Percentiles rank a stretch among this genome's conserved stretches.
Conservation (phyloP, 2,329 filamentous ascomycete genomes). For the Clonostachys sp. region DNA sequence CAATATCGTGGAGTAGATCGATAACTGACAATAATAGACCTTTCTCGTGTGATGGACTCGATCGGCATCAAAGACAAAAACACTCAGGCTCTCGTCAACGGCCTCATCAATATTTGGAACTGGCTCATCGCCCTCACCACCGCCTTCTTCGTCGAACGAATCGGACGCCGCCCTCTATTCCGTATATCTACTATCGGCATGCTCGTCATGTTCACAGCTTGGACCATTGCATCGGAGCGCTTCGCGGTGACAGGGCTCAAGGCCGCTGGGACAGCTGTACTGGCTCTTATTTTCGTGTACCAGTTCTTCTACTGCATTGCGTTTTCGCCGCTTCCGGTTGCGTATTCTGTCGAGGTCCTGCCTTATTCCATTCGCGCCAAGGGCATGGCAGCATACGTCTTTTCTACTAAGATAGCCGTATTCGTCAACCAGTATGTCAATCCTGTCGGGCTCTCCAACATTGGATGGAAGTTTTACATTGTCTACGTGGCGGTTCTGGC, state of each 20-base stretch:
- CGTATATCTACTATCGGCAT: constrained; percentile 18
- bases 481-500: constrained; percentile 44
- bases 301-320: constrained; percentile 47
- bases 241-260: constrained; percentile 18
- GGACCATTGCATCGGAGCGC: constrained; percentile 24
- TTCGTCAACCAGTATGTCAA: constrained; percentile 34
- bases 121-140: constrained; percentile 14
- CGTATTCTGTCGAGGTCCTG: constrained; percentile 49
- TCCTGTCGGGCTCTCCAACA: constrained; percentile 43
- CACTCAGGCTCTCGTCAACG: constrained; percentile 17
- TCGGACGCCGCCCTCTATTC: constrained; percentile 23
- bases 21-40: constrained; percentile 11
- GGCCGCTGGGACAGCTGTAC: constrained; percentile 20
- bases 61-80: constrained; percentile 14
- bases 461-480: constrained; percentile 52
- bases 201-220: constrained; percentile 23
- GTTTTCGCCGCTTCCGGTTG: constrained; percentile 43
- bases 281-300: constrained; percentile 27
- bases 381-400: constrained; percentile 31
- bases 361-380: constrained; percentile 47
- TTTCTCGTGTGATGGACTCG: constrained; percentile 9
- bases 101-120: constrained; percentile 20
- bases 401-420: constrained; percentile 17
- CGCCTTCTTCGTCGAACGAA: constrained; percentile 15
- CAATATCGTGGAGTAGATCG: constrained; percentile 12